Conservation (phyloP, 345 rosid species). For the Dipteronia sinensis region DNA sequence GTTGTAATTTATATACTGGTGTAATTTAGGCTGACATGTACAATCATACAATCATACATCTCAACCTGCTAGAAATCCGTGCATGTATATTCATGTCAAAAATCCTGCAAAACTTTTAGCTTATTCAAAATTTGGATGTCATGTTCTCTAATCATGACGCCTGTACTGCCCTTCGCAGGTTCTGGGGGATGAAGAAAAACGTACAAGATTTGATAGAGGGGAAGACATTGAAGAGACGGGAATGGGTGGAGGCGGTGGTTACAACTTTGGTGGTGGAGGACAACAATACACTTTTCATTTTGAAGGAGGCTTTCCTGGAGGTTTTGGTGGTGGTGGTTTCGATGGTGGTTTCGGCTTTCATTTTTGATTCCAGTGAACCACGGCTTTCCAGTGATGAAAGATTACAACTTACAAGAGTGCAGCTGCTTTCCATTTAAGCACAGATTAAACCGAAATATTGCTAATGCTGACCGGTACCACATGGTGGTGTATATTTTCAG, state of each 20-base stretch:
- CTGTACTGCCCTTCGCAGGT: slow-evolving; percentile 44
- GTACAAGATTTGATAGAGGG: slow-evolving; percentile 86
- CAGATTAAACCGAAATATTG: slow-evolving; percentile 1
- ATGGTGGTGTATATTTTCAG: slow-evolving; percentile 15
- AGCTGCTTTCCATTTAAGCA: slow-evolving; percentile 8
- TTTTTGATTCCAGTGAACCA: slow-evolving; percentile 39
- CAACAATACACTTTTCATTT: slow-evolving; percentile 77
- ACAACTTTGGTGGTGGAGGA: slow-evolving; percentile 84
- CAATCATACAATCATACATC: neutral
- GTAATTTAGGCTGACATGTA: neutral
- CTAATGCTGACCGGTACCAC: slow-evolving; percentile 21
- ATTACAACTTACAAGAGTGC: slow-evolving; percentile 1
- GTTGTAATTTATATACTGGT: neutral
- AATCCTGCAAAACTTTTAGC: neutral
- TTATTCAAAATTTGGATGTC: neutral
- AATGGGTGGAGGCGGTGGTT: slow-evolving; percentile 81
- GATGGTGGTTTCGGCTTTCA: slow-evolving; percentile 67
- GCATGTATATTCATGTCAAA: neutral
- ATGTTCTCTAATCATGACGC: neutral
- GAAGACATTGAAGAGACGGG: slow-evolving; percentile 93
- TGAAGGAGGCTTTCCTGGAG: slow-evolving; percentile 93
- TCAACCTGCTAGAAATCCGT: neutral
- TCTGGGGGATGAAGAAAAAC: slow-evolving; percentile 90
- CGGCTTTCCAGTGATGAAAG: neutral
- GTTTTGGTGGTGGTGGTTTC: slow-evolving; percentile 41